phyloP scores from a whole-genome alignment of 495 filamentous ascomycete species.

The Aspergillus haitiensis region DNA sequence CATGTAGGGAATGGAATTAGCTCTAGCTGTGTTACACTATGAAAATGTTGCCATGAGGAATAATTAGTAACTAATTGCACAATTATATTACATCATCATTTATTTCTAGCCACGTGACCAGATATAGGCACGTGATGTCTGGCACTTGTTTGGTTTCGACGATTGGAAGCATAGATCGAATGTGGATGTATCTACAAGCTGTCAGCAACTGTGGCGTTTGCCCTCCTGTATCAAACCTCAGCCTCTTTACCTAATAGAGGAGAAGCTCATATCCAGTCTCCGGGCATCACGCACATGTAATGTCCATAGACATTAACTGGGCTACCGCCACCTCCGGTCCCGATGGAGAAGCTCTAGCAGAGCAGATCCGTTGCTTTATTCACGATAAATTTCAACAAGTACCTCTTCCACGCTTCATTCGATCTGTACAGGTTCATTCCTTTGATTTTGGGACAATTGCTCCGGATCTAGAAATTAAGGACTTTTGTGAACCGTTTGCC shows the following conservation, averaged over 20 bases:
- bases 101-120: too few relatives aligned
- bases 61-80: too few relatives aligned
- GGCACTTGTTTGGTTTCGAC: too few relatives aligned
- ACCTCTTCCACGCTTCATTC: conserved; percentile 89
- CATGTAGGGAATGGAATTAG: too few relatives aligned
- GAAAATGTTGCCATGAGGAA: too few relatives aligned
- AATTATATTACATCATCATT: too few relatives aligned
- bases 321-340: conserved; percentile 84
- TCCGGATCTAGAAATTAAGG: conserved; percentile 88
- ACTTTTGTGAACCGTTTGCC: conserved; percentile 89
- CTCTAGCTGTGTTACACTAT: too few relatives aligned
- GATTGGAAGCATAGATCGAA: too few relatives aligned
- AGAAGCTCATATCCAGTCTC: neutral
- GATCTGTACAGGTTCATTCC: conserved; percentile 87
- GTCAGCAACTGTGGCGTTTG: too few relatives aligned
- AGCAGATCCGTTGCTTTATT: conserved; percentile 86
- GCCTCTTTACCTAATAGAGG: neutral
- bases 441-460: conserved; percentile 87
- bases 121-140: too few relatives aligned
- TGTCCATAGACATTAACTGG: conserved; percentile 99
- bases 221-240: neutral
- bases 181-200: too few relatives aligned
- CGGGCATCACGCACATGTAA: conserved; percentile 47
- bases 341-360: conserved; percentile 79
- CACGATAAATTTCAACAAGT: conserved; percentile 93